Conservation (phyloP, 805 yeast genomes). For the Candida pini region DNA sequence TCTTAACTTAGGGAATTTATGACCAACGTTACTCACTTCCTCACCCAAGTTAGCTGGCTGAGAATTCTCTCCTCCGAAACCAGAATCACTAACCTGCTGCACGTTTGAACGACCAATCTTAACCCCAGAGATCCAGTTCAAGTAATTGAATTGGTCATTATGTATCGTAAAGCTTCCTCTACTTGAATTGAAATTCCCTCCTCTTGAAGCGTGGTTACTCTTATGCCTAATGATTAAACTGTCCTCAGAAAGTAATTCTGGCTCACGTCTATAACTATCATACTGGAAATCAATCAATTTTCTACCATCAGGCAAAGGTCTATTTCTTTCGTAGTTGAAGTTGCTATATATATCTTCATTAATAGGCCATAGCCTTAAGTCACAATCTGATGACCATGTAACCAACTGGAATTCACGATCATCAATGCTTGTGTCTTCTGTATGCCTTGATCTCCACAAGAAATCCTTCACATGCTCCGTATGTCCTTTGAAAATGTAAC, state of each 20-base stretch:
- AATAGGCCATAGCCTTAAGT: constrained; percentile 76
- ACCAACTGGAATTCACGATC: constrained; percentile 87
- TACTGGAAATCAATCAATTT: constrained; percentile 33
- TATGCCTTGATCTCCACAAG: constrained; percentile 70
- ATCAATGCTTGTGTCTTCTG: constrained; percentile 36
- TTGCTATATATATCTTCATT: constrained; percentile 42
- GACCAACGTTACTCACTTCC: constrained; percentile 84
- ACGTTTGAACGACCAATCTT: constrained; percentile 56
- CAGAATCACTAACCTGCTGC: constrained; percentile 26
- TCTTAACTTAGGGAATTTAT: constrained; percentile 77
- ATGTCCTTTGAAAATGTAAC: constrained; percentile 71
- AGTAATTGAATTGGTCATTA: constrained; percentile 49
- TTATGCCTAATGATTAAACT: constrained; percentile 18
- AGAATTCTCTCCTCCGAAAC: constrained; percentile 28
- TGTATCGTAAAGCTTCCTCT: constrained; percentile 30
- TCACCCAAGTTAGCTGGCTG: constrained; percentile 73
- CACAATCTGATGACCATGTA: constrained; percentile 91
- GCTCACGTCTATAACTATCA: constrained; percentile 48
- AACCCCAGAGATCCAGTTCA: constrained; percentile 93
- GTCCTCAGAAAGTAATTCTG: constrained; percentile 23
- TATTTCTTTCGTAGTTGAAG: constrained; percentile 37
- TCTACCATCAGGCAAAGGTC: constrained; percentile 27
- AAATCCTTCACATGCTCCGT: constrained; percentile 82
- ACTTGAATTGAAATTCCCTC: constrained; percentile 14
- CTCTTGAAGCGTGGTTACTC: too few relatives aligned